A percentile compares a stretch with the other conserved stretches of the same genome.
These are phyloP conservation scores for Adansonia rubrostipa DNA, from an alignment of 441 rosid genomes.

Conservation along the genomic window DNA sequence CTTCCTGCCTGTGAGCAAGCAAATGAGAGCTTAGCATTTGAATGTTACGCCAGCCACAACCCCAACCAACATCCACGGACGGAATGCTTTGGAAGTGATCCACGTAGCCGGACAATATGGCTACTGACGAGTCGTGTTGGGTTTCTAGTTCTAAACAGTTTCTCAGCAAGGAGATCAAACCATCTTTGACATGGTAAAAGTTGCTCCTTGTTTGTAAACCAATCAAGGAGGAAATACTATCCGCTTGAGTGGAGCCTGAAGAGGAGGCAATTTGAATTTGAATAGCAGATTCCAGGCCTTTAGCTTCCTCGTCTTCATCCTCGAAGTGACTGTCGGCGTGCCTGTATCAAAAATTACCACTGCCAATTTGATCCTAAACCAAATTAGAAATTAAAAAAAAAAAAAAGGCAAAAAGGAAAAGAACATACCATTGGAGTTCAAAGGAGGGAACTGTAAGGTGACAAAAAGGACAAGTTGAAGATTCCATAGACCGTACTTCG, in stretches of 20 bases:
- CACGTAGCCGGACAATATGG: constrained; percentile 53
- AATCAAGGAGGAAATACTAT: constrained; percentile 41
- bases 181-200: constrained; percentile 53
- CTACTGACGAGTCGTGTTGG: constrained; percentile 28
- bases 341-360: constrained; percentile 36
- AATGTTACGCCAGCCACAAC: constrained; percentile 87
- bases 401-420: background rate
- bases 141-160: constrained; percentile 54
- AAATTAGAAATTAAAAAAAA: background rate
- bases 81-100: constrained; percentile 66
- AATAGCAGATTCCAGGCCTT: constrained; percentile 44
- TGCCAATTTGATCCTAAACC: background rate
- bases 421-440: constrained; percentile 54
- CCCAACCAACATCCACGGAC: constrained; percentile 74
- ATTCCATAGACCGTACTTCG: constrained; percentile 25
- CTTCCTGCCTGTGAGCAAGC: constrained; percentile 55
- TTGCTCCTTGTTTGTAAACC: constrained; percentile 49
- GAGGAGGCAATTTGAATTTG: constrained; percentile 48
- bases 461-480: constrained; percentile 49
- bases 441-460: constrained; percentile 45
- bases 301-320: constrained; percentile 40
- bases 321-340: constrained; percentile 81
- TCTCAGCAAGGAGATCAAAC: constrained; percentile 58
- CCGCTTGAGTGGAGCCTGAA: background rate
- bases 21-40: constrained; percentile 81